Conservation (phyloP, 148 eudicot species). For the Fagopyrum homotropicum region DNA sequence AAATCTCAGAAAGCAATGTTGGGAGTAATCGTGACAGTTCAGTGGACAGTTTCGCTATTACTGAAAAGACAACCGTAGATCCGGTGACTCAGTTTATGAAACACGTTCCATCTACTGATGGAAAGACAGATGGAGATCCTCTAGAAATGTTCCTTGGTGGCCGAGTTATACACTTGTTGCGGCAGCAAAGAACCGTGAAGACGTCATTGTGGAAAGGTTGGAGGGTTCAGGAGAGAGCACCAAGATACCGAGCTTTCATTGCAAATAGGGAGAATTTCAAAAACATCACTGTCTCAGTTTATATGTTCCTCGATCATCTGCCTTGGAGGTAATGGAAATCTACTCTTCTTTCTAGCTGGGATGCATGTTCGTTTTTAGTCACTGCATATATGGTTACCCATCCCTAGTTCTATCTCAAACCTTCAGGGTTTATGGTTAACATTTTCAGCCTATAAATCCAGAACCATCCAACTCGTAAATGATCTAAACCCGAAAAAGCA, state of each 20-base stretch:
- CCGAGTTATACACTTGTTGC: slow-evolving; percentile 45
- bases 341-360: neutral
- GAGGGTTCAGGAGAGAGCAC: slow-evolving; percentile 26
- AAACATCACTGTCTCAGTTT: slow-evolving; percentile 58
- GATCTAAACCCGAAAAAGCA: neutral
- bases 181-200: slow-evolving; percentile 26
- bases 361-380: neutral
- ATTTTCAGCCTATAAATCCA: neutral
- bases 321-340: slow-evolving; percentile 54
- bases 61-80: slow-evolving; percentile 23
- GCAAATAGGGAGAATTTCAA: slow-evolving; percentile 58
- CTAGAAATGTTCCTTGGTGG: slow-evolving; percentile 66
- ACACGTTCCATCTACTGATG: slow-evolving; percentile 34
- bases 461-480: neutral
- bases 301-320: slow-evolving; percentile 81
- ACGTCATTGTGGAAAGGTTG: slow-evolving; percentile 40
- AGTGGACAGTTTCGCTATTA: slow-evolving; percentile 22
- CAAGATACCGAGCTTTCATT: slow-evolving; percentile 43
- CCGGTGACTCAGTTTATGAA: slow-evolving; percentile 48
- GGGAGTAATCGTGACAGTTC: slow-evolving; percentile 17
- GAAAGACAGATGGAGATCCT: slow-evolving; percentile 28
- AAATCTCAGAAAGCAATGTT: slow-evolving; percentile 11
- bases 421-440: no score
- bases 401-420: no score
- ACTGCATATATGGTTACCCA: neutral